These are phyloP conservation scores for Fennellomyces sp. DNA, from an alignment of 371 early-diverging fungal genomes.

Conservation along the genomic window DNA sequence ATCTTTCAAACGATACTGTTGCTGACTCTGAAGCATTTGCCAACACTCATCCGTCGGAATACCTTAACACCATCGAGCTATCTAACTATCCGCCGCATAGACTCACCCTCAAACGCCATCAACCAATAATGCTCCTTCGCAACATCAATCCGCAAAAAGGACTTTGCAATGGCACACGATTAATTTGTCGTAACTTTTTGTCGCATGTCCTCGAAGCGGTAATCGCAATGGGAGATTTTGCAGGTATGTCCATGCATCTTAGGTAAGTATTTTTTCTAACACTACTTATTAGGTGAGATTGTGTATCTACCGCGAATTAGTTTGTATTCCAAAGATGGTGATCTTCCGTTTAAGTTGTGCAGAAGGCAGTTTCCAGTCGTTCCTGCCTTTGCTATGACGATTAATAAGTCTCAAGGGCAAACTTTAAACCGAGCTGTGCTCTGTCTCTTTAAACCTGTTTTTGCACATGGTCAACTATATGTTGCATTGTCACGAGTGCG, in stretches of 20 bases:
- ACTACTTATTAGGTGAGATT: conserved; percentile 1
- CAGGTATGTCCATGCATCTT: not conserved
- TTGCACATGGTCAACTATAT: conserved; percentile 25
- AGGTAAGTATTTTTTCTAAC: too few relatives aligned
- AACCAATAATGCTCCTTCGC: conserved; percentile 30
- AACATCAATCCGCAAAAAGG: conserved; percentile 24
- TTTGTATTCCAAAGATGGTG: not conserved
- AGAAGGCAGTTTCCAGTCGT: conserved; percentile 19
- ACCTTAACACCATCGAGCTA: not conserved
- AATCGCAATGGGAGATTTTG: conserved; percentile 10
- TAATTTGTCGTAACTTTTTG: conserved; percentile 14
- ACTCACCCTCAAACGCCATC: conserved; percentile 18
- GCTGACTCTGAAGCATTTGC: not conserved
- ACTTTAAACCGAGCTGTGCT: conserved; percentile 18
- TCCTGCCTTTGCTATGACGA: conserved; percentile 25
- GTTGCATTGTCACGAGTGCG: conserved; percentile 20
- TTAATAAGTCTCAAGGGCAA: conserved; percentile 32
- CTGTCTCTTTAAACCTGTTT: conserved; percentile 17
- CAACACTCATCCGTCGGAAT: not conserved
- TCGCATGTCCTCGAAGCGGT: conserved; percentile 15
- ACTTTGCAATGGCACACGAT: conserved; percentile 33
- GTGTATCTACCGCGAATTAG: conserved; percentile 5
- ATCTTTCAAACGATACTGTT: too few relatives aligned
- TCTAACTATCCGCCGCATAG: conserved; percentile 20
- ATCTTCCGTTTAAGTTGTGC: not conserved